These are phyloP conservation scores for Gamarada debralockiae DNA, from an alignment of 495 filamentous ascomycete species.

Conservation along the genomic window DNA sequence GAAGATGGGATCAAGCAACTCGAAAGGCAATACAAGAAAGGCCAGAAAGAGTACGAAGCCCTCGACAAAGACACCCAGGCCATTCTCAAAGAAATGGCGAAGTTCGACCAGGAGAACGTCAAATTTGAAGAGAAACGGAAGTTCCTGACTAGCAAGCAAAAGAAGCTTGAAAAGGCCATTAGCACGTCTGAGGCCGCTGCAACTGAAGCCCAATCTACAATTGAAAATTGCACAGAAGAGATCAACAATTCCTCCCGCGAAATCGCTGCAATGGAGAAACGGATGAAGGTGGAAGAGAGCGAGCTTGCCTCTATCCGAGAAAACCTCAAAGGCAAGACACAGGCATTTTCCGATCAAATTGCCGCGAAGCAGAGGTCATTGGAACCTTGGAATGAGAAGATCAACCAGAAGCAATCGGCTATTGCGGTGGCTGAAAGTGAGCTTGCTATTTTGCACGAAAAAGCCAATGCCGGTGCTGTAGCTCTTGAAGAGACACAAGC, in stretches of 20 bases:
- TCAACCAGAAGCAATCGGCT: constrained; percentile 89
- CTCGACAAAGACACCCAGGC: constrained; percentile 78
- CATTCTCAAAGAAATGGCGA: constrained; percentile 84
- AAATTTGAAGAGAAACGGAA: constrained; percentile 98
- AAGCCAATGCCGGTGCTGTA: constrained; percentile 78
- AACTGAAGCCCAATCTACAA: constrained; percentile 70
- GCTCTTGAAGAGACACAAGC: constrained; percentile 79
- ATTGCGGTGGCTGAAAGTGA: constrained; percentile 95
- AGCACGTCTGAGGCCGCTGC: constrained; percentile 57
- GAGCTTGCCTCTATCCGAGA: constrained; percentile 79
- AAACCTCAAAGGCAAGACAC: constrained; percentile 88
- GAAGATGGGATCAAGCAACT: constrained; percentile 88
- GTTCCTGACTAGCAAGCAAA: constrained; percentile 81
- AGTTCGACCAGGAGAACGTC: constrained; percentile 91
- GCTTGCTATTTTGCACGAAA: constrained; percentile 84
- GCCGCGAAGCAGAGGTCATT: constrained; percentile 87
- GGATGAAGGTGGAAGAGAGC: constrained; percentile 72
- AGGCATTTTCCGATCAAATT: constrained; percentile 89
- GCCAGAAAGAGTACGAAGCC: constrained; percentile 72
- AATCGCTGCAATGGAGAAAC: constrained; percentile 66
- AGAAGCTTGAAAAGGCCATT: constrained; percentile 91
- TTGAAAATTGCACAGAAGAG: constrained; percentile 71
- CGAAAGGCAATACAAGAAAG: constrained; percentile 79
- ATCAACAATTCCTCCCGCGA: constrained; percentile 70
- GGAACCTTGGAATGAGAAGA: constrained; percentile 94